These are phyloP conservation scores for Tylopilus vinaceipallidus DNA, from an alignment of 768 basidiomycete species.

Conservation along the genomic window DNA sequence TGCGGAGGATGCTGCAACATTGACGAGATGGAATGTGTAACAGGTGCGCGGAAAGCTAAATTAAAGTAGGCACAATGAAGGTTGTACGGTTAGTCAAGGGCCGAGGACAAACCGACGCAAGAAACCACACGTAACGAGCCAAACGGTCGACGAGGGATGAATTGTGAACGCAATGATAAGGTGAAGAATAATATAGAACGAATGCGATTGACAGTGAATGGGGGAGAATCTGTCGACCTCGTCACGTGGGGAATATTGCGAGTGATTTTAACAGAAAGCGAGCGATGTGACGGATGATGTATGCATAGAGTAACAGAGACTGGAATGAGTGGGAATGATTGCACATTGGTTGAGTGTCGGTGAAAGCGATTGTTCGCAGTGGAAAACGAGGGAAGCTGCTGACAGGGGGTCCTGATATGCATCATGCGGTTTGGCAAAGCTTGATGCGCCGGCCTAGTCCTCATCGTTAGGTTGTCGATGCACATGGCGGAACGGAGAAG, in stretches of 20 bases:
- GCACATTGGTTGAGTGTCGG: slow-evolving; percentile 31
- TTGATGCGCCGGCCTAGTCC: slow-evolving; percentile 13
- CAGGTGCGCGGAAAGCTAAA: slow-evolving; percentile 29
- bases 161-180: slow-evolving; percentile 56
- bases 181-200: slow-evolving; percentile 82
- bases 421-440: slow-evolving; percentile 22
- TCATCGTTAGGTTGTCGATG: slow-evolving; percentile 44
- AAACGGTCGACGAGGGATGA: slow-evolving; percentile 36
- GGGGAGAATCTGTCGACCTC: slow-evolving; percentile 52
- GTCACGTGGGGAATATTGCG: slow-evolving; percentile 47
- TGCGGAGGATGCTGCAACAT: slow-evolving; percentile 47
- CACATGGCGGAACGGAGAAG: slow-evolving; percentile 43
- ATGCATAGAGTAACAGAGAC: slow-evolving; percentile 55
- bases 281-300: slow-evolving; percentile 49
- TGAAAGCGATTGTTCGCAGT: slow-evolving; percentile 9
- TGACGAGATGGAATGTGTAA: slow-evolving; percentile 35
- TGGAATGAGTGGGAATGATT: slow-evolving; percentile 42
- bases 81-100: slow-evolving; percentile 25
- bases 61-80: slow-evolving; percentile 35
- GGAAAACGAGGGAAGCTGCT: slow-evolving; percentile 11
- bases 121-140: slow-evolving; percentile 34
- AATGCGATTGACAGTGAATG: slow-evolving; percentile 47
- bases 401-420: slow-evolving; percentile 8
- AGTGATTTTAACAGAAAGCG: slow-evolving; percentile 40
- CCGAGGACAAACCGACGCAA: slow-evolving; percentile 30